These are phyloP conservation scores for Fomes fomentarius DNA, from an alignment of 1,284 basidiomycete genomes.

Conservation along the genomic window DNA sequence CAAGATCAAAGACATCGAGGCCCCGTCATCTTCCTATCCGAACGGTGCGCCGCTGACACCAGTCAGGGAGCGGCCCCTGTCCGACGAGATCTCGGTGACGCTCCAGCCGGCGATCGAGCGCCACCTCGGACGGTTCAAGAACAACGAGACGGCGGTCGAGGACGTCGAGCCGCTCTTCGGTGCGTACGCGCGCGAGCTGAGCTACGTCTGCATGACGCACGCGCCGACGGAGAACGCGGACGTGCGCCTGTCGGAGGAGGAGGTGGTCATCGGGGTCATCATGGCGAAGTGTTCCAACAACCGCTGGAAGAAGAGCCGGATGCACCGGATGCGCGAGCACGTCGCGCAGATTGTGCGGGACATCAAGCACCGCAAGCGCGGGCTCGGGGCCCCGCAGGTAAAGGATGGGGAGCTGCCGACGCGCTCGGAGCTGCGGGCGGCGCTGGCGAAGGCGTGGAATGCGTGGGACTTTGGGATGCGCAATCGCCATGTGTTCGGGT, in stretches of 20 bases:
- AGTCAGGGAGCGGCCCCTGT: constrained; percentile 29
- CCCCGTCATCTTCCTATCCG: constrained; percentile 26
- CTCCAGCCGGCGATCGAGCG: constrained; percentile 44
- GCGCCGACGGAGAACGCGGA: constrained; percentile 61
- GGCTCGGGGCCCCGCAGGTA: constrained; percentile 29
- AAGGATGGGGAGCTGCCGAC: constrained; percentile 26
- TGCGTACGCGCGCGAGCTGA: constrained; percentile 64
- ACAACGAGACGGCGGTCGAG: constrained; percentile 33
- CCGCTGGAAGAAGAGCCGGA: constrained; percentile 60
- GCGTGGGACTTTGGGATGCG: constrained; percentile 60
- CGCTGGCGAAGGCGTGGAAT: constrained; percentile 59
- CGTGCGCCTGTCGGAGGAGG: constrained; percentile 65
- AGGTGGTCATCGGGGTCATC: constrained; percentile 74
- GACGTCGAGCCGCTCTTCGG: constrained; percentile 46
- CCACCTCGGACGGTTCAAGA: constrained; percentile 35
- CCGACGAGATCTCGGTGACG: constrained; percentile 51
- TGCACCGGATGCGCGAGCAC: constrained; percentile 66
- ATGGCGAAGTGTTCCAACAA: constrained; percentile 60
- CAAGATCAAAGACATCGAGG: constrained; percentile 44
- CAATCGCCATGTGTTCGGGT: constrained; percentile 51
- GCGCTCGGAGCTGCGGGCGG: constrained; percentile 44
- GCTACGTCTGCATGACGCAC: constrained; percentile 69
- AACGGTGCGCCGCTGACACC: constrained; percentile 8
- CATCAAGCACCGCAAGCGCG: constrained; percentile 47
- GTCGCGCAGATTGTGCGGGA: constrained; percentile 53